These are phyloP conservation scores for Colletotrichum graminicola DNA, from an alignment of 2,329 filamentous ascomycete species.

Conservation along the genomic window DNA sequence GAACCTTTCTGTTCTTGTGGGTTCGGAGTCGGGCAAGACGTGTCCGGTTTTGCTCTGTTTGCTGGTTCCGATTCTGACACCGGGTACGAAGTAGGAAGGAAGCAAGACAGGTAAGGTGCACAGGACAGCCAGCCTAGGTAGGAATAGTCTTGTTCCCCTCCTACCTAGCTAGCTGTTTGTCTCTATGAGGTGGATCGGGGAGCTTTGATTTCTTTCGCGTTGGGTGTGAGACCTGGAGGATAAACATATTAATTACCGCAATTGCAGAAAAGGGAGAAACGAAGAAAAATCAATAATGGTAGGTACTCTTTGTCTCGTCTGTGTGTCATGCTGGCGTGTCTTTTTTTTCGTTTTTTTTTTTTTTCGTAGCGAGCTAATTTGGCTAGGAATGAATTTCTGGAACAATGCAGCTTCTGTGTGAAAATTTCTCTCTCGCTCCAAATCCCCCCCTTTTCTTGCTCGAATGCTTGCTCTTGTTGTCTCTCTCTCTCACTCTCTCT, in stretches of 20 bases:
- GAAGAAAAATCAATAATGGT: neutral
- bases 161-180: conserved; percentile 7
- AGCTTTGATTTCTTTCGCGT: conserved; percentile 1
- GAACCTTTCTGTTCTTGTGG: conserved; percentile 1
- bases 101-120: conserved; percentile 21
- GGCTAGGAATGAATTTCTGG: conserved; percentile 30
- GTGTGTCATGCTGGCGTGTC: conserved; percentile 10
- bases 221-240: conserved; percentile 28
- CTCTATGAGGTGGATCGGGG: neutral
- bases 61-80: neutral
- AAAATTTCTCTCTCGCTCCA: conserved; percentile 14
- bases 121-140: too few species aligned
- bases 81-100: neutral
- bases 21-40: conserved; percentile 1
- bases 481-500: neutral
- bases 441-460: neutral
- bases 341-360: neutral
- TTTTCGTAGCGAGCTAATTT: conserved; percentile 22
- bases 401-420: conserved; percentile 14
- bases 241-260: neutral
- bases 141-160: conserved; percentile 9
- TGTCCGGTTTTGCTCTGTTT: neutral
- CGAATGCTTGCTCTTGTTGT: neutral
- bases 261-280: neutral
- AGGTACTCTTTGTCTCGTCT: conserved; percentile 19